phyloP scores from a whole-genome alignment of 2,329 filamentous ascomycete genomes.

The Calonectria pseudoturangicola region DNA sequence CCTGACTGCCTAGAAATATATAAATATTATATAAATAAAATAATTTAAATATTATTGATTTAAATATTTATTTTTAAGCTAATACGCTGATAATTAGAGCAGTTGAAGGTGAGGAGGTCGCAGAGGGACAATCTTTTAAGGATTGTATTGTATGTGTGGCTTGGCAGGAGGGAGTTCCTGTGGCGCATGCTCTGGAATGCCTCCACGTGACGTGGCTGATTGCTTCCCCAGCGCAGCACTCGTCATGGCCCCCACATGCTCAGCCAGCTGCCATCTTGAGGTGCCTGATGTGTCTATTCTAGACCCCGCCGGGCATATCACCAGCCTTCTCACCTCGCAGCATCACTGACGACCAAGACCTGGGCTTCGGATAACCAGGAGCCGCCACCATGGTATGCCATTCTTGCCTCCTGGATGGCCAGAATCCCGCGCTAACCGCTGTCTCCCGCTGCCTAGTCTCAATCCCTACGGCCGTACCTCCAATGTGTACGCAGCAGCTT shows the following conservation, averaged over 20 bases:
- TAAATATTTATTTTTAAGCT: too few species aligned
- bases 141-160: neutral
- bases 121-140: too few species aligned
- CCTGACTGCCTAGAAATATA: too few species aligned
- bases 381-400: conserved; percentile 47
- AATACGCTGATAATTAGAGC: too few species aligned
- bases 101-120: too few species aligned
- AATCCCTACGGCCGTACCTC: conserved; percentile 97
- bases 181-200: neutral
- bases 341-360: conserved; percentile 32
- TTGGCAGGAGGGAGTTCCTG: neutral
- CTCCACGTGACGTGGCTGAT: conserved; percentile 38
- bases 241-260: conserved; percentile 41
- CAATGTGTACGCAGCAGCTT: conserved; percentile 96
- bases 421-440: conserved; percentile 45
- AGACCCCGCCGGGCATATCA: conserved; percentile 41
- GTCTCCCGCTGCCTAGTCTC: conserved; percentile 76
- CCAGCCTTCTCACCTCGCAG: conserved; percentile 39
- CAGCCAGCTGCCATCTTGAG: conserved; percentile 37
- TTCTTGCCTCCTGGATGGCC: neutral
- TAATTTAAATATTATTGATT: too few species aligned
- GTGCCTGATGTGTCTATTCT: conserved; percentile 41
- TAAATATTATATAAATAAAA: too few species aligned
- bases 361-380: conserved; percentile 37
- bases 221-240: conserved; percentile 37